phyloP scores from a whole-genome alignment of 1,284 basidiomycete genomes.

The Melanopsichium pennsylvanicum region DNA sequence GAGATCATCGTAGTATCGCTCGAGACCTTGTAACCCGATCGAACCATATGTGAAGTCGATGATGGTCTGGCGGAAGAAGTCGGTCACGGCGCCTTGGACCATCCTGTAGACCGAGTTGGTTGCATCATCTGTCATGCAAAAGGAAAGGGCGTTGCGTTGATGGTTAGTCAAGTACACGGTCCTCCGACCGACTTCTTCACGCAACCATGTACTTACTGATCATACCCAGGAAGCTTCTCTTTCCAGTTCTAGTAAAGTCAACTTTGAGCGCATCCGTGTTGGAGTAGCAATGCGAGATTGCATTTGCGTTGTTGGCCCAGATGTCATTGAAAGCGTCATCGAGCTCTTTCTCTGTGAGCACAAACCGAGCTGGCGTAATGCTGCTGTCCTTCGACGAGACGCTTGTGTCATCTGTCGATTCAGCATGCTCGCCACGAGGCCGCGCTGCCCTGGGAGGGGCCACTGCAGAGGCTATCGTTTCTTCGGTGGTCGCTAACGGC shows the following conservation, averaged over 20 bases:
- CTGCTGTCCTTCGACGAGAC: neutral
- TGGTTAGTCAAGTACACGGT: too few relatives aligned
- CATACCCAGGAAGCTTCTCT: conserved; percentile 87
- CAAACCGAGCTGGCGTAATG: conserved; percentile 6
- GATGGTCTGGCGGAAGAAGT: conserved; percentile 86
- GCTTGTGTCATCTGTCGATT: neutral
- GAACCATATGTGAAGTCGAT: conserved; percentile 56
- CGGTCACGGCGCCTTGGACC: conserved; percentile 73
- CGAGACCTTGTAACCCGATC: conserved; percentile 33
- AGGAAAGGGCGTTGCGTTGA: too few relatives aligned
- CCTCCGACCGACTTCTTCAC: too few relatives aligned
- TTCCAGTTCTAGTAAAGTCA: conserved; percentile 91
- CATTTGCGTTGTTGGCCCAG: conserved; percentile 86
- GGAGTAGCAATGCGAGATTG: conserved; percentile 58
- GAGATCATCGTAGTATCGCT: conserved; percentile 68
- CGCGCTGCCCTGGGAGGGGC: conserved; percentile 13
- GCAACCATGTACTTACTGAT: conserved; percentile 33
- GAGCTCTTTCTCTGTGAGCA: conserved; percentile 32
- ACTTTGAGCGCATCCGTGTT: conserved; percentile 86
- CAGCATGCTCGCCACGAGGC: neutral
- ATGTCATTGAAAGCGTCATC: conserved; percentile 73
- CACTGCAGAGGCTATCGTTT: conserved; percentile 20
- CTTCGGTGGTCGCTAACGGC: conserved; percentile 2
- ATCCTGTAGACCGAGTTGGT: conserved; percentile 57
- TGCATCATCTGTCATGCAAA: conserved; percentile 55